Conservation (phyloP, 2,329 filamentous ascomycete genomes). For the Ceratocystiopsis minuta region DNA sequence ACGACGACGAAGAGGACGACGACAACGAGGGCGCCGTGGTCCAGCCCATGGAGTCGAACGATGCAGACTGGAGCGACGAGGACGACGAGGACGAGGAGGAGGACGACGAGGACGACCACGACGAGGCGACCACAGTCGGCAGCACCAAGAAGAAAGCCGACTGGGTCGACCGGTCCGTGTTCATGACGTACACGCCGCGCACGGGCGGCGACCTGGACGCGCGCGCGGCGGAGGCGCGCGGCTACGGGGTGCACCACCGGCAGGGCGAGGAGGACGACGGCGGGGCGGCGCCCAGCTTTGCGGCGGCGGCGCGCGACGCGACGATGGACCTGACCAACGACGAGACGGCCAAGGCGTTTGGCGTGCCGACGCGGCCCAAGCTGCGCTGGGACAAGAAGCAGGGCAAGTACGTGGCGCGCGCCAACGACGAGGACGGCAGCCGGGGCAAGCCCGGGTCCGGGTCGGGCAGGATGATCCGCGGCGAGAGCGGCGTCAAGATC, state of each 20-base stretch:
- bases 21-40: conserved; percentile 15
- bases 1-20: conserved; percentile 26
- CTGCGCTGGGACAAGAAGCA: conserved; percentile 96
- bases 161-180: conserved; percentile 74
- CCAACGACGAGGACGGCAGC: conserved; percentile 88
- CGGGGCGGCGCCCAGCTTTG: conserved; percentile 53
- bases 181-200: conserved; percentile 89
- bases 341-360: conserved; percentile 64
- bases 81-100: conserved; percentile 34
- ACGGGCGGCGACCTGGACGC: conserved; percentile 35
- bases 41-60: too few species aligned
- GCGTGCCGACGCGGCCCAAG: conserved; percentile 51
- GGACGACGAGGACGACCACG: conserved; percentile 48
- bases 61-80: conserved; percentile 4
- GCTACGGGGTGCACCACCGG: conserved; percentile 61
- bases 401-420: conserved; percentile 81
- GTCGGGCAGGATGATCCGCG: conserved; percentile 49
- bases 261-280: conserved; percentile 29
- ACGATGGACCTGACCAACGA: conserved; percentile 91
- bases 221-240: conserved; percentile 62
- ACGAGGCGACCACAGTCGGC: conserved; percentile 27
- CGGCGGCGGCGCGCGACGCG: conserved; percentile 67
- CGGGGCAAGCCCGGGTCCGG: conserved; percentile 25
- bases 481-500: conserved; percentile 91
- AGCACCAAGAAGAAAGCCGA: conserved; percentile 16